These are phyloP conservation scores for Xylaria sp. DNA, from an alignment of 495 filamentous ascomycete genomes.

Conservation along the genomic window DNA sequence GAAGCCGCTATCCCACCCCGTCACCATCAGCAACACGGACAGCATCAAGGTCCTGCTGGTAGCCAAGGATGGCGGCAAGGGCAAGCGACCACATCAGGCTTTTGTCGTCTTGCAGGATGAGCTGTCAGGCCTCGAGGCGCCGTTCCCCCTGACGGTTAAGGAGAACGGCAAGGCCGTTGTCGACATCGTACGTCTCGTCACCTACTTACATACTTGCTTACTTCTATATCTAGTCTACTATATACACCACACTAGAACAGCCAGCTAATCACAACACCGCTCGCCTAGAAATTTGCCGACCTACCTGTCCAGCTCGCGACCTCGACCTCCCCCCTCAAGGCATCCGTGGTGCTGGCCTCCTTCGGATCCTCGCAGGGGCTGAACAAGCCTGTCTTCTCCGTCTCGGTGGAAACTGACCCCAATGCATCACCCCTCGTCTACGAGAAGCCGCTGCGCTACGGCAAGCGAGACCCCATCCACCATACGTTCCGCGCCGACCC, in stretches of 20 bases:
- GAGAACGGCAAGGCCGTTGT: conserved; percentile 85
- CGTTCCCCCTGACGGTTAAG: conserved; percentile 84
- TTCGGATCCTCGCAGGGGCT: conserved; percentile 78
- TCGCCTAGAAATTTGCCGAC: conserved; percentile 82
- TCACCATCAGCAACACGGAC: conserved; percentile 72
- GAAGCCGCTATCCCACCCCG: conserved; percentile 66
- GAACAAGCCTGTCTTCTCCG: conserved; percentile 70
- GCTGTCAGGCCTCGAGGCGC: conserved; percentile 80
- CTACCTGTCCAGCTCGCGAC: conserved; percentile 83
- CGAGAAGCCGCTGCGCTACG: conserved; percentile 76
- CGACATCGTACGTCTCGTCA: conserved; percentile 69
- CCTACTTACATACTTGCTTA: neutral
- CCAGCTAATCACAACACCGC: conserved; percentile 4
- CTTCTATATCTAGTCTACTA: no score
- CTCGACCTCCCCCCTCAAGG: conserved; percentile 69
- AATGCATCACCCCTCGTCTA: conserved; percentile 65
- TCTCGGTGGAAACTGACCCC: conserved; percentile 63
- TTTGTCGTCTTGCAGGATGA: conserved; percentile 84
- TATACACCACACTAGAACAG: neutral
- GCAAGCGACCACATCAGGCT: conserved; percentile 89
- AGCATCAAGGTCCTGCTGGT: conserved; percentile 84
- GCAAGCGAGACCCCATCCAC: conserved; percentile 81
- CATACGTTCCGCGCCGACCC: conserved; percentile 88
- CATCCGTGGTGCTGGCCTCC: conserved; percentile 81
- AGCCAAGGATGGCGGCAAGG: conserved; percentile 75